Evolutionary conservation across 352 stramenopile species (phyloP).

Genomic region (Pythium sp.): DNA sequence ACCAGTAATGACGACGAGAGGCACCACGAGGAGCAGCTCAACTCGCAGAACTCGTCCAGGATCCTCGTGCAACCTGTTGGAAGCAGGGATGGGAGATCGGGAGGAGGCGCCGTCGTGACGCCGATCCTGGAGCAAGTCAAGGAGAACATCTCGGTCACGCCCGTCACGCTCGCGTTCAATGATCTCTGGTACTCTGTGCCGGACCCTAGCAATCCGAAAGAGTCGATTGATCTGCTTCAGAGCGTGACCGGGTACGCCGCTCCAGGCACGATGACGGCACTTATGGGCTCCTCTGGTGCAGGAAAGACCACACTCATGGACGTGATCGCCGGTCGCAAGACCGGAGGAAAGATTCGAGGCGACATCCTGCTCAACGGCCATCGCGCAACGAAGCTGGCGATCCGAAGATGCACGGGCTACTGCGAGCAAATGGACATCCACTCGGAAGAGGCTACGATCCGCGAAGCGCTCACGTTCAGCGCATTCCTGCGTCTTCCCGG

Average conservation of each 20-base stretch:
- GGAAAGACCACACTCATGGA: constrained; percentile 90
- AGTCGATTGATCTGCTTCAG: constrained; percentile 49
- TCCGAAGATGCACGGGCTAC: constrained; percentile 25
- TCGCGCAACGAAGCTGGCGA: constrained; percentile 11
- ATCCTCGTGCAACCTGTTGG: constrained; percentile 21
- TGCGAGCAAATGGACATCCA: constrained; percentile 88
- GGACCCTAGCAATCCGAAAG: constrained; percentile 17
- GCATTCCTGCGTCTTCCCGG: constrained; percentile 63
- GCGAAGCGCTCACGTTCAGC: constrained; percentile 90
- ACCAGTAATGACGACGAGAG: not conserved
- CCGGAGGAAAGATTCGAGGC: constrained; percentile 61
- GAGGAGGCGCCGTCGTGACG: not conserved
- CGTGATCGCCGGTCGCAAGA: constrained; percentile 87
- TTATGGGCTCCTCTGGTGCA: constrained; percentile 44
- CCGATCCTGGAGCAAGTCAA: not conserved
- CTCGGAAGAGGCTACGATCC: constrained; percentile 81
- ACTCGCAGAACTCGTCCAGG: constrained; percentile 10
- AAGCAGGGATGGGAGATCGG: no score
- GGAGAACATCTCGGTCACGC: constrained; percentile 12
- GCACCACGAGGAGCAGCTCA: not conserved
- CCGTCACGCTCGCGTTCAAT: constrained; percentile 21
- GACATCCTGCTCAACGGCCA: constrained; percentile 82
- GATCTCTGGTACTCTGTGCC: constrained; percentile 26
- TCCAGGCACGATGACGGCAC: constrained; percentile 33
- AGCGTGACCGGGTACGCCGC: constrained; percentile 23